Evolutionary conservation across 2,329 filamentous ascomycete species (phyloP).

Genomic region (Cercospora citrullina): DNA sequence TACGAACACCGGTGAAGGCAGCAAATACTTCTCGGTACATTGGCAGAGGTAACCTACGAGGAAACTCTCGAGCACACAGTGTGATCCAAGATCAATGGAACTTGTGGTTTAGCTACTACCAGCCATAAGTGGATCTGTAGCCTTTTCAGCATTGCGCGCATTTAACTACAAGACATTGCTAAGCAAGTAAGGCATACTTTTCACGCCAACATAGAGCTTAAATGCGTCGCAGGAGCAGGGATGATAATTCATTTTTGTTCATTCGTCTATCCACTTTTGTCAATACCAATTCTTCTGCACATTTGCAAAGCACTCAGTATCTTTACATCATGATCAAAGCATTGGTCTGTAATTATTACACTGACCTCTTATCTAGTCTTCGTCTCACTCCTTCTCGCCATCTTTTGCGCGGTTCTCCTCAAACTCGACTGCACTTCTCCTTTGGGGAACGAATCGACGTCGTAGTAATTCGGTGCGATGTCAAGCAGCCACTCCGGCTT

Average conservation of each 20-base stretch:
- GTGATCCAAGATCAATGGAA: no score
- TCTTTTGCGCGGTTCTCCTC: slow-evolving; percentile 41
- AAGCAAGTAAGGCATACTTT: no score
- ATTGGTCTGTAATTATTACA: neutral
- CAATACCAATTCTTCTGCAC: neutral
- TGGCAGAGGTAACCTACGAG: no score
- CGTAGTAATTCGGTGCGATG: slow-evolving; percentile 91
- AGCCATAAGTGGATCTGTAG: no score
- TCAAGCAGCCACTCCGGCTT: slow-evolving; percentile 95
- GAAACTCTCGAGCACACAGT: no score
- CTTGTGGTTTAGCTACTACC: no score
- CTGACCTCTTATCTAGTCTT: neutral
- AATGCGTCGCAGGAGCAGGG: neutral
- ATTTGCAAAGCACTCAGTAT: neutral
- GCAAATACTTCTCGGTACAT: no score
- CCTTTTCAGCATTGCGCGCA: no score
- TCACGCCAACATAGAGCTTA: no score
- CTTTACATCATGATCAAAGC: neutral
- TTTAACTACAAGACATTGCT: no score
- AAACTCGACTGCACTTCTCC: slow-evolving; percentile 75
- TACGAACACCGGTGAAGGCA: no score
- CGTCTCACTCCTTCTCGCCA: slow-evolving; percentile 18
- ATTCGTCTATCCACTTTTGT: neutral
- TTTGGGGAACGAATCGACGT: slow-evolving; percentile 76
- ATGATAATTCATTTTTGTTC: neutral